Conservation (phyloP, 2,329 filamentous ascomycete species). For the Ramichloridium luteum region DNA sequence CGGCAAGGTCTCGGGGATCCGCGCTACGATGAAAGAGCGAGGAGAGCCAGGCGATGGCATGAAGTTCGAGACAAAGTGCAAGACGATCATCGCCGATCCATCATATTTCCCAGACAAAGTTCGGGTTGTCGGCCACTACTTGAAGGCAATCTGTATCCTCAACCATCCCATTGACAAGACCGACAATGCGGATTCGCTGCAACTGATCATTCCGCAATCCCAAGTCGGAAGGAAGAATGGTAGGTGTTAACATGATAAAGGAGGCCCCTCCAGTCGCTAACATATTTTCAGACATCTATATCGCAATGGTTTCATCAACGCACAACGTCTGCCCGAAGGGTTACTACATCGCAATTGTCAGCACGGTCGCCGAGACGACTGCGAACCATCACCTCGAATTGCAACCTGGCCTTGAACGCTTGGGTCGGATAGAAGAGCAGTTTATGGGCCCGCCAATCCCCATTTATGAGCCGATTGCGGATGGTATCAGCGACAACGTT, state of each 20-base stretch:
- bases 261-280: too few species aligned
- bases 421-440: slow-evolving; percentile 90
- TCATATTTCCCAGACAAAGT: slow-evolving; percentile 92
- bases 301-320: slow-evolving; percentile 85
- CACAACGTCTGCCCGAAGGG: slow-evolving; percentile 99
- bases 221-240: slow-evolving; percentile 95
- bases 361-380: slow-evolving; percentile 82
- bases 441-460: slow-evolving; percentile 92
- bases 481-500: slow-evolving; percentile 76
- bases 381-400: slow-evolving; percentile 95
- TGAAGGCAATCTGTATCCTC: slow-evolving; percentile 94
- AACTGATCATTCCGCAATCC: slow-evolving; percentile 95
- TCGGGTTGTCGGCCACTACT: slow-evolving; percentile 73
- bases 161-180: slow-evolving; percentile 91
- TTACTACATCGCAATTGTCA: slow-evolving; percentile 97
- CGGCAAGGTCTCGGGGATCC: slow-evolving; percentile 84
- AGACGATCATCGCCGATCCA: slow-evolving; percentile 90
- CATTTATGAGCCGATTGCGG: slow-evolving; percentile 79
- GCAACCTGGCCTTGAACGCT: slow-evolving; percentile 77
- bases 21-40: slow-evolving; percentile 86
- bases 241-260: slow-evolving; percentile 40
- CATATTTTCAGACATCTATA: slow-evolving; percentile 73
- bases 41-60: slow-evolving; percentile 62
- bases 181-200: slow-evolving; percentile 74
- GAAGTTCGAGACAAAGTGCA: slow-evolving; percentile 92